Percentiles rank a stretch among this genome's conserved stretches.
These are phyloP conservation scores for Neocatenulostroma microsporum DNA, from an alignment of 2,329 filamentous ascomycete genomes.

Conservation along the genomic window DNA sequence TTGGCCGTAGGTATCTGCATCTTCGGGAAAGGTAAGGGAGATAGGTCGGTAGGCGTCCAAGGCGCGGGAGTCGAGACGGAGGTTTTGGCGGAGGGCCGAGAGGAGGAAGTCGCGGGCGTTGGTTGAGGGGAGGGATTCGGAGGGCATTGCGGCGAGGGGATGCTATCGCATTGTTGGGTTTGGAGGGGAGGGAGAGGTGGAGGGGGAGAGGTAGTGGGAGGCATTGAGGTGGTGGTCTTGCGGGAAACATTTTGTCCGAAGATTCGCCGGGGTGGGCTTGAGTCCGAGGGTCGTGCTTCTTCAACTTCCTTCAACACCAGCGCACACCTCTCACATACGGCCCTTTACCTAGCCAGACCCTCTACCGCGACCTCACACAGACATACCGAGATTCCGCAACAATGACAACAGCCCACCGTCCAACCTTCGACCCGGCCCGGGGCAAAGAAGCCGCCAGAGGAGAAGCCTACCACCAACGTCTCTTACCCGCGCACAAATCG, in stretches of 20 bases:
- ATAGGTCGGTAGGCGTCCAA: conserved; percentile 74
- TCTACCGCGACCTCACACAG: background rate
- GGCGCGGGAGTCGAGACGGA: conserved; percentile 75
- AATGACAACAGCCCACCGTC: conserved; percentile 60
- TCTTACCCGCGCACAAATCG: conserved; percentile 85
- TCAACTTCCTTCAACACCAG: too few species aligned
- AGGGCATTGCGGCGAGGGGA: conserved; percentile 60
- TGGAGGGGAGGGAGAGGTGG: too few species aligned
- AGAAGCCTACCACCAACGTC: conserved; percentile 89
- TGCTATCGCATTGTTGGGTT: too few species aligned
- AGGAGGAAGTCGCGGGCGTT: conserved; percentile 82
- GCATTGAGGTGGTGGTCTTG: too few species aligned
- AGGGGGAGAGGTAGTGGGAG: too few species aligned
- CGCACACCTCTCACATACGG: too few species aligned
- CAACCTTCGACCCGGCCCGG: conserved; percentile 90
- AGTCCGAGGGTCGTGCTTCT: too few species aligned
- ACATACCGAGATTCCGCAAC: conserved; percentile 15
- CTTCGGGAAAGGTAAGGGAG: conserved; percentile 63
- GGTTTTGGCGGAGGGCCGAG: conserved; percentile 69
- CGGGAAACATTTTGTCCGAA: too few species aligned
- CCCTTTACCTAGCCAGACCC: too few species aligned
- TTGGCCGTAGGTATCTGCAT: conserved; percentile 70
- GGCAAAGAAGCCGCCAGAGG: conserved; percentile 93
- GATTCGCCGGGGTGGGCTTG: too few species aligned
- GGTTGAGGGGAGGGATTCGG: conserved; percentile 81